Evolutionary conservation across 768 basidiomycete genomes (phyloP).

Genomic region (Mrakia blollopis): DNA sequence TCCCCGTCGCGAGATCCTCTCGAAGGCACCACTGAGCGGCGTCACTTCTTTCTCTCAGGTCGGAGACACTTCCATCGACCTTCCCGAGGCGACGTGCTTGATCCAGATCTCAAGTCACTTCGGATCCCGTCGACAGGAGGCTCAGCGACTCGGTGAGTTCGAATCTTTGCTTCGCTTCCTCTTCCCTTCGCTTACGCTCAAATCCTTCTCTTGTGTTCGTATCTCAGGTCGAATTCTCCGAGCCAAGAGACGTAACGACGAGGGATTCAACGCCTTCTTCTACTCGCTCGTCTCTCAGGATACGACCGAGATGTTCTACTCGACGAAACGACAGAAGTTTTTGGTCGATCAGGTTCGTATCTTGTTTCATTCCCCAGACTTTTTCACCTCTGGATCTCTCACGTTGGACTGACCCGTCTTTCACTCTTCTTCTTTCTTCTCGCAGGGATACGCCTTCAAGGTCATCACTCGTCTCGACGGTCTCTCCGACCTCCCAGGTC

Average conservation of each 20-base stretch:
- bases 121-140: constrained; percentile 95
- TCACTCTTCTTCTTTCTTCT: background rate
- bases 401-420: background rate
- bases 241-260: constrained; percentile 95
- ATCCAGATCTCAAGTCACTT: constrained; percentile 99
- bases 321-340: constrained; percentile 97
- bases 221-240: constrained; percentile 81
- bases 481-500: constrained; percentile 71
- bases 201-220: background rate
- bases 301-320: constrained; percentile 99
- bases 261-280: constrained; percentile 99
- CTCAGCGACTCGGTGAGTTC: constrained; percentile 77
- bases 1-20: background rate
- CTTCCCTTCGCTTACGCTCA: background rate
- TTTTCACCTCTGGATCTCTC: background rate
- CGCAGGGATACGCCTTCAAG: constrained; percentile 88
- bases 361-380: background rate
- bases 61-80: constrained; percentile 96
- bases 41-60: constrained; percentile 54
- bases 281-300: constrained; percentile 98
- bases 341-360: constrained; percentile 73
- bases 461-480: constrained; percentile 98
- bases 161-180: background rate
- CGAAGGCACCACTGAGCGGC: background rate
- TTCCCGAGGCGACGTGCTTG: constrained; percentile 97